These are phyloP conservation scores for Alternaria arborescens DNA, from an alignment of 2,329 filamentous ascomycete genomes.

Conservation along the genomic window DNA sequence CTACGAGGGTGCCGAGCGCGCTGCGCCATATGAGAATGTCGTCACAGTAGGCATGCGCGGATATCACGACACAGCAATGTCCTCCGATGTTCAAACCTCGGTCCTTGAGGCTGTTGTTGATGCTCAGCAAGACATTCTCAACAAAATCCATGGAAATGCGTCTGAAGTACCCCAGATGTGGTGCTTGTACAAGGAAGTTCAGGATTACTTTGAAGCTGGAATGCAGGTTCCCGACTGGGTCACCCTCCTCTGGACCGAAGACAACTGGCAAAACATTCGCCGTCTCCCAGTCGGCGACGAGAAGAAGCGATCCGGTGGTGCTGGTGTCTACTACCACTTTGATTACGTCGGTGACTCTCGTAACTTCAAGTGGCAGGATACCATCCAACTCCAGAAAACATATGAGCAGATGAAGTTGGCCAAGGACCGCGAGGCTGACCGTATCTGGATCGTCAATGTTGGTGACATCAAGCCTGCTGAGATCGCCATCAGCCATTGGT, in stretches of 20 bases:
- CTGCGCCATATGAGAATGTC: conserved; percentile 71
- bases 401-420: conserved; percentile 72
- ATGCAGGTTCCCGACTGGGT: conserved; percentile 71
- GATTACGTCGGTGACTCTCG: conserved; percentile 70
- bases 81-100: conserved; percentile 64
- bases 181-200: conserved; percentile 79
- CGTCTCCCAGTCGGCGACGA: conserved; percentile 69
- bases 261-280: conserved; percentile 73
- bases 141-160: conserved; percentile 62
- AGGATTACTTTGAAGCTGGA: conserved; percentile 72
- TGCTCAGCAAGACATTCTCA: conserved; percentile 67
- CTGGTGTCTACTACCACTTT: conserved; percentile 73
- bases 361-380: conserved; percentile 69
- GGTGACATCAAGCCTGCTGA: conserved; percentile 72
- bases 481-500: conserved; percentile 71
- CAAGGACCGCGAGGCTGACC: conserved; percentile 65
- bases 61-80: conserved; percentile 70
- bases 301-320: conserved; percentile 66
- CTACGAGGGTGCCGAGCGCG: conserved; percentile 69
- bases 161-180: conserved; percentile 72
- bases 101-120: conserved; percentile 69
- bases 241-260: conserved; percentile 73
- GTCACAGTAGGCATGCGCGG: conserved; percentile 76
- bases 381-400: conserved; percentile 70
- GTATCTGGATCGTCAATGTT: conserved; percentile 74